A percentile compares a stretch with the other conserved stretches of the same genome.
phyloP scores from a whole-genome alignment of 345 rosid genomes.

The Hibiscus mutabilis region DNA sequence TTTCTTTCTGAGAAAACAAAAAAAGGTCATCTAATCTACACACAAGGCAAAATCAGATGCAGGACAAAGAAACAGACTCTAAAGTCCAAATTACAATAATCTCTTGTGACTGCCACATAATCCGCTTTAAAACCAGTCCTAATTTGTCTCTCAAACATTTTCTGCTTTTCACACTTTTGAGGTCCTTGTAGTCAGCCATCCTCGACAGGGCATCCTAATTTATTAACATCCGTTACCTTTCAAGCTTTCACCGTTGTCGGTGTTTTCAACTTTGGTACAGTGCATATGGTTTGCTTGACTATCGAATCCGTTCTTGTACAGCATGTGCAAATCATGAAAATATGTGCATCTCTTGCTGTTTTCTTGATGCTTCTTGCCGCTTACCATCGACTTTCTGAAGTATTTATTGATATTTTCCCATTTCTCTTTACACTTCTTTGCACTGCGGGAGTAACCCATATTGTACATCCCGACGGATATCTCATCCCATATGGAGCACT shows the following conservation, averaged over 20 bases:
- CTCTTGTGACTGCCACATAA: too few relatives aligned
- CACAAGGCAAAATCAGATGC: too few relatives aligned
- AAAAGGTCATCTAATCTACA: too few relatives aligned
- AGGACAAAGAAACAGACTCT: too few relatives aligned
- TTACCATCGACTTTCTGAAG: constrained; percentile 42
- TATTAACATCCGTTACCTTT: not conserved
- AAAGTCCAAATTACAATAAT: too few relatives aligned
- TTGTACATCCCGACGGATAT: constrained; percentile 47
- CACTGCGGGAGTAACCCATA: constrained; percentile 53
- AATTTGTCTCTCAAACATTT: not conserved
- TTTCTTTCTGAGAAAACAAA: too few relatives aligned
- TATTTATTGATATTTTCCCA: constrained; percentile 85
- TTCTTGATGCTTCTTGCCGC: constrained; percentile 36
- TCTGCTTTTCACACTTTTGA: not conserved
- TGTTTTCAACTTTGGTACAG: not conserved
- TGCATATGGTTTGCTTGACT: constrained; percentile 13
- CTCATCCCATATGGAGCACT: constrained; percentile 55
- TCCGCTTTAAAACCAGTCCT: constrained; percentile 1
- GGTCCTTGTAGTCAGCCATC: not conserved
- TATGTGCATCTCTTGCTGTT: constrained; percentile 40
- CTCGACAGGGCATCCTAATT: not conserved
- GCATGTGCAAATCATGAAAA: constrained; percentile 40
- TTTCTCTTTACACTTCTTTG: constrained; percentile 74
- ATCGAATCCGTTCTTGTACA: constrained; percentile 34
- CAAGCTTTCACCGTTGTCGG: not conserved